Evolutionary conservation across 306 rosid genomes (phyloP).

Genomic region (Pyrus communis): DNA sequence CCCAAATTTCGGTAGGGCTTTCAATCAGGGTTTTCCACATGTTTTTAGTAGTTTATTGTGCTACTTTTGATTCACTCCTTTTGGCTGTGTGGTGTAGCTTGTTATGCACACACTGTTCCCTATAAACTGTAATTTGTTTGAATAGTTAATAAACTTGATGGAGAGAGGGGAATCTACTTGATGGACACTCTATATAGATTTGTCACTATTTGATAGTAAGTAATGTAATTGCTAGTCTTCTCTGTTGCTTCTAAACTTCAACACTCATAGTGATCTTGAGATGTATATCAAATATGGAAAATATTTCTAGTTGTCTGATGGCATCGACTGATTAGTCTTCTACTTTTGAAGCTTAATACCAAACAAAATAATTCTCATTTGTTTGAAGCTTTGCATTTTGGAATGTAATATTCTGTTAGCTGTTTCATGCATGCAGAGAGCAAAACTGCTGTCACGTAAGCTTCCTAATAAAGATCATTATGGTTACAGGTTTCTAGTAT

Average conservation of each 20-base stretch:
- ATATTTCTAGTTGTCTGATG: background rate
- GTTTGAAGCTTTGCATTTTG: background rate
- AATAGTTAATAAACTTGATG: background rate
- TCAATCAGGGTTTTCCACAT: background rate
- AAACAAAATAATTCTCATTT: background rate
- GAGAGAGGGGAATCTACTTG: background rate
- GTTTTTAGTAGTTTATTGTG: background rate
- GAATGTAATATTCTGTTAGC: background rate
- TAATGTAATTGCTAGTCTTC: background rate
- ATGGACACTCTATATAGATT: background rate
- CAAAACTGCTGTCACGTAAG: background rate
- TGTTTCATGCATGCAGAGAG: conserved; percentile 13
- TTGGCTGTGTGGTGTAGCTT: background rate
- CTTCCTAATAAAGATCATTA: conserved; percentile 15
- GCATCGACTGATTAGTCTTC: background rate
- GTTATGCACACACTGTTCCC: background rate
- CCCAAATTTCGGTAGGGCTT: conserved; percentile 70
- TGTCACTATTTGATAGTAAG: background rate
- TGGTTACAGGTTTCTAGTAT: conserved; percentile 79
- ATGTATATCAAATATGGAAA: background rate
- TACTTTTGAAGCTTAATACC: background rate
- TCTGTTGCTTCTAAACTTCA: background rate
- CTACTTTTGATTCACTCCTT: background rate
- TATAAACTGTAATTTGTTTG: background rate
- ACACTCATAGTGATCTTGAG: background rate